Percentiles rank a stretch among this genome's conserved stretches.
These are phyloP conservation scores for Candida cerambycidarum DNA, from an alignment of 805 yeast genomes.

Conservation along the genomic window DNA sequence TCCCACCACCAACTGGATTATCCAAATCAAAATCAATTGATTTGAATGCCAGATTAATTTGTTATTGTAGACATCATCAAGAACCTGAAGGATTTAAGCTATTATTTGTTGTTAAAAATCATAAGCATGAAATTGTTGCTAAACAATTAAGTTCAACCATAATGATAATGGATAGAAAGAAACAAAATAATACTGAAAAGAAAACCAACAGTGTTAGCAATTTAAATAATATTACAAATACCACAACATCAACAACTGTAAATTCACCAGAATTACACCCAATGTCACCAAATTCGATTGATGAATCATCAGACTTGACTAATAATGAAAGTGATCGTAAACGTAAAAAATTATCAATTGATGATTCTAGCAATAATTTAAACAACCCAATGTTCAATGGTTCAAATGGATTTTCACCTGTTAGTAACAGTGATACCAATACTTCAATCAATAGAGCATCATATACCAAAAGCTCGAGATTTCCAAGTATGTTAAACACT, in stretches of 20 bases:
- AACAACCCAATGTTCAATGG: conserved; percentile 41
- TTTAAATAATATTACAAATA: conserved; percentile 1
- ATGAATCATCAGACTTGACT: conserved; percentile 57
- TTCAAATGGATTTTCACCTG: conserved; percentile 46
- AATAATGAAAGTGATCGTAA: conserved; percentile 43
- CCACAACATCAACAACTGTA: conserved; percentile 2
- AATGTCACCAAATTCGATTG: conserved; percentile 62
- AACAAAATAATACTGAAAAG: conserved; percentile 33
- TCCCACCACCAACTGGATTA: conserved; percentile 59
- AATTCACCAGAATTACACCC: conserved; percentile 28
- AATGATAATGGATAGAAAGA: conserved; percentile 94
- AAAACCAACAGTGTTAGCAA: background rate
- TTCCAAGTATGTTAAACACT: conserved; percentile 10
- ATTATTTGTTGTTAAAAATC: conserved; percentile 64
- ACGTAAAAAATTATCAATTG: conserved; percentile 50
- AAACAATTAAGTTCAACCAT: conserved; percentile 70
- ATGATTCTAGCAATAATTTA: conserved; percentile 37
- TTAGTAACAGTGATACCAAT: conserved; percentile 46
- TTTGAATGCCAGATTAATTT: conserved; percentile 73
- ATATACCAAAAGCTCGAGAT: conserved; percentile 14
- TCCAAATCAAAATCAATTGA: conserved; percentile 42
- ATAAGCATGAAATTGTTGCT: conserved; percentile 63
- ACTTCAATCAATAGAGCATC: conserved; percentile 17
- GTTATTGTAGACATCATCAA: conserved; percentile 94
- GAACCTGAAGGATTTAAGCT: conserved; percentile 83